Conservation (phyloP, 768 basidiomycete genomes). For the Boletus subparvulus region DNA sequence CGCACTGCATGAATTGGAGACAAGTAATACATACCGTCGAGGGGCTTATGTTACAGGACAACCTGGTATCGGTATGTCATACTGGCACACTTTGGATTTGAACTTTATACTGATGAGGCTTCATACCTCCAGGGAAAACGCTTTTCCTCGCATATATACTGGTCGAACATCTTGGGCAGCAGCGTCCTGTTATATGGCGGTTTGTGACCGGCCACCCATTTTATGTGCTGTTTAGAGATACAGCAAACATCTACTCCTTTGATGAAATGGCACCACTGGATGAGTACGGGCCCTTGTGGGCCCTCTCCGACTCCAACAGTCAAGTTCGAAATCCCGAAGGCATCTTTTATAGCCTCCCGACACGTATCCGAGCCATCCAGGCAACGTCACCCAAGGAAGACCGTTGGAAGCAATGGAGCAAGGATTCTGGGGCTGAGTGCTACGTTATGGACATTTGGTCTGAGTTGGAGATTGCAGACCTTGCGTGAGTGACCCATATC, state of each 20-base stretch:
- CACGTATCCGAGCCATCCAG: background rate
- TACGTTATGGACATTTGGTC: conserved; percentile 5
- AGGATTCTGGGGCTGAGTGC: background rate
- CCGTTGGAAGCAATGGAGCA: background rate
- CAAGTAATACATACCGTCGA: background rate
- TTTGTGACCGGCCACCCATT: background rate
- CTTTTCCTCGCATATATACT: background rate
- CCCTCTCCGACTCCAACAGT: background rate
- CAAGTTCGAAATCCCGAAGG: background rate
- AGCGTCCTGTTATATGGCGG: background rate
- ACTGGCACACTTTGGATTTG: too few relatives aligned
- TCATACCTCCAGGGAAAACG: background rate
- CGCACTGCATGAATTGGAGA: background rate
- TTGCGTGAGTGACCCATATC: background rate
- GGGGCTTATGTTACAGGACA: conserved; percentile 5
- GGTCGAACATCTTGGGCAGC: background rate
- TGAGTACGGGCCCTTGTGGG: background rate
- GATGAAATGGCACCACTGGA: background rate
- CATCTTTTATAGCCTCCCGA: background rate
- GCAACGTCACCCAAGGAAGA: background rate
- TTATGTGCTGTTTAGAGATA: background rate
- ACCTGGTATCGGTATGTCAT: conserved; percentile 3
- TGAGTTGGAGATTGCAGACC: background rate
- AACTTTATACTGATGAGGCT: background rate
- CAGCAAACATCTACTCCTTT: background rate